Evolutionary conservation across 768 basidiomycete genomes (phyloP).

Genomic region (Boletus speciosus): DNA sequence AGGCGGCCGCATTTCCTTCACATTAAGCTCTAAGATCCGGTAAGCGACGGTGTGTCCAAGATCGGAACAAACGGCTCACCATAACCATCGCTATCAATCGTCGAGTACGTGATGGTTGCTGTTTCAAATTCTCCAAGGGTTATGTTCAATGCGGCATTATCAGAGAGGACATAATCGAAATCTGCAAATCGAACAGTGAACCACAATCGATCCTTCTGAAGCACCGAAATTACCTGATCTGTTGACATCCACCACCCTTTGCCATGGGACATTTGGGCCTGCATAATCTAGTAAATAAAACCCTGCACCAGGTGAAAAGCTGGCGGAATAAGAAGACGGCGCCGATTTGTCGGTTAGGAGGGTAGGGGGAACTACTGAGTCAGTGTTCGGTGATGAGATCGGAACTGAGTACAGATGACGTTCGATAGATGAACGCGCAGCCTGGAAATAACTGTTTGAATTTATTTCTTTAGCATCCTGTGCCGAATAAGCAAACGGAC

Average conservation of each 20-base stretch:
- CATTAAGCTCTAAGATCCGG: slow-evolving; percentile 68
- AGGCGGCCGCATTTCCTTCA: slow-evolving; percentile 87
- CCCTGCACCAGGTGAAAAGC: slow-evolving; percentile 82
- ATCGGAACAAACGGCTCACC: slow-evolving; percentile 42
- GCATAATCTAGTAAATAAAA: slow-evolving; percentile 79
- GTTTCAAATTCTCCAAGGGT: slow-evolving; percentile 67
- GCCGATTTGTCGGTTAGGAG: slow-evolving; percentile 50
- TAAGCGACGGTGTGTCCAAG: slow-evolving; percentile 17
- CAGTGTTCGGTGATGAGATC: slow-evolving; percentile 51
- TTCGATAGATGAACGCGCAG: slow-evolving; percentile 79
- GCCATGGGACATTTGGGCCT: slow-evolving; percentile 86
- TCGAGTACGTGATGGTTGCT: slow-evolving; percentile 65
- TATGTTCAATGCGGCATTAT: slow-evolving; percentile 64
- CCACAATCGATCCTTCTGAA: neutral
- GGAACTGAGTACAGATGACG: slow-evolving; percentile 80
- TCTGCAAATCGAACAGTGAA: slow-evolving; percentile 34
- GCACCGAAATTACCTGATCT: slow-evolving; percentile 38
- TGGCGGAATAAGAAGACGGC: slow-evolving; percentile 58
- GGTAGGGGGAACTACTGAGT: slow-evolving; percentile 35
- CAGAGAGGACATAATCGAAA: slow-evolving; percentile 62
- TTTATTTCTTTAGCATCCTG: slow-evolving; percentile 21
- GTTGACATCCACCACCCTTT: slow-evolving; percentile 63
- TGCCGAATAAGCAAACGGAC: slow-evolving; percentile 21
- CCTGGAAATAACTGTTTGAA: slow-evolving; percentile 76
- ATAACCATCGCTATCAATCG: slow-evolving; percentile 77